Base-by-base conservation (phyloP, 768 basidiomycete species). In the Vararia minispora region DNA sequence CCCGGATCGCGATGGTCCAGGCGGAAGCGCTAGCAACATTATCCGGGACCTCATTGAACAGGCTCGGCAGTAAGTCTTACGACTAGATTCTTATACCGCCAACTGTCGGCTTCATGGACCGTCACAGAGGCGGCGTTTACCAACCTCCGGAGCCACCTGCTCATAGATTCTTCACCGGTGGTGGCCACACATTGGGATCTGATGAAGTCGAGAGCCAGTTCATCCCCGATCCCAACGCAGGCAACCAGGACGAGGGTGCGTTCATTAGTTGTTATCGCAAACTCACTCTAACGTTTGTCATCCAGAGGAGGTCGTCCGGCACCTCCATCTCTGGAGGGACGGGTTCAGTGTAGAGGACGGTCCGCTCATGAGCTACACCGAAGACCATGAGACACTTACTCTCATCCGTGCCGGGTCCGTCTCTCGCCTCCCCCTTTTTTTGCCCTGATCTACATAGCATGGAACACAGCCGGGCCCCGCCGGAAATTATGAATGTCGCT, bases 341-440 rank as follows among this genome's bases (percentile, higher is more conserved):
- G 95, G 95, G 0, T 97, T 95, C 59, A 79, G 79, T 33, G 72
- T 98, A 31, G 87, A 95, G 52, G 87, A 90, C 45, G 88, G 90
- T 5, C 78, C 79, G 22, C 63, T 98, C 39, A 72, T 85, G 71
- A 65, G 71, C 16, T 95, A 95, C 54, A 81, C 85, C 40, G 76
- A 91, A 44, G 85, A 87, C 0, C 65, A 63, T 13, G 77, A 90
- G 46, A 65, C 73, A 28, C 68, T 70, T 37, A 58, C 89, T 9
- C 63, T 98, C 6, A 84, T 97, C 45, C 77, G 88, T 46, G 58
- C 77, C 5, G 90, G 91, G 82, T 87, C 59, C 25, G 61, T 52
- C 12, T n/a, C 3, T 9, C n/a, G n/a, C n/a, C 17, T 3, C 26
- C 22, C 14, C 17, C 16, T 21, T 24, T n/a, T 28, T 33, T 22